phyloP scores from a whole-genome alignment of 352 stramenopile genomes.

The Detonula confervacea region DNA sequence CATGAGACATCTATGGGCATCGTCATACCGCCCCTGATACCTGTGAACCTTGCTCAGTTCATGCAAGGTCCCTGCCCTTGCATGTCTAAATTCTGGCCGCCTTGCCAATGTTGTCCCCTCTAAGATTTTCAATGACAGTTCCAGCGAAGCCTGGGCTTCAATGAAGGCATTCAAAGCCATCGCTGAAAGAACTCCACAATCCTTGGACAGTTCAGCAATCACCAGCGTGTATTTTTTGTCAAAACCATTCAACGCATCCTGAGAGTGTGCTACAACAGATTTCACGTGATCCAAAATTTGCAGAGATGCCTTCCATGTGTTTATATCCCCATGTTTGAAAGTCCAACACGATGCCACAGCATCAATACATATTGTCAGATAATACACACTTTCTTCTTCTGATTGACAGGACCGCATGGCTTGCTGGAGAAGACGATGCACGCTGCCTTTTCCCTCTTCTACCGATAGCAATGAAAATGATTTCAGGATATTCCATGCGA shows the following conservation, averaged over 20 bases:
- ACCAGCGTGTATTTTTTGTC: constrained; percentile 23
- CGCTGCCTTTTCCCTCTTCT: constrained; percentile 65
- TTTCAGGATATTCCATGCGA: constrained; percentile 72
- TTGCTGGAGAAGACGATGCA: constrained; percentile 66
- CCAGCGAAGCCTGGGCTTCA: constrained; percentile 62
- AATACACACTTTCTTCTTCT: constrained; percentile 28
- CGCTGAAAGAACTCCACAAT: constrained; percentile 62
- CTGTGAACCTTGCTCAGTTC: constrained; percentile 61
- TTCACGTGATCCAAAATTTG: constrained; percentile 70
- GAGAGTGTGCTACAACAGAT: constrained; percentile 50
- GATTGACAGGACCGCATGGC: constrained; percentile 59
- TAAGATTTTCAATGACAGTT: constrained; percentile 58
- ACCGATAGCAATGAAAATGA: constrained; percentile 68
- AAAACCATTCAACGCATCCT: constrained; percentile 30
- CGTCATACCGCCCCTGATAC: constrained; percentile 63
- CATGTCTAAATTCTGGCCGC: constrained; percentile 30
- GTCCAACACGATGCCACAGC: constrained; percentile 54
- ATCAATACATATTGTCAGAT: constrained; percentile 45
- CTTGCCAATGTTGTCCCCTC: constrained; percentile 21
- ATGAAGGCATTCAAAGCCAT: constrained; percentile 73
- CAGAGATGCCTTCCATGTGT: constrained; percentile 61
- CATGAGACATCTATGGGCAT: constrained; percentile 51
- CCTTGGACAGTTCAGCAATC: constrained; percentile 53
- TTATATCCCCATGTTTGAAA: constrained; percentile 48
- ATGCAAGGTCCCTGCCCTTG: constrained; percentile 46